Evolutionary conservation across 495 filamentous ascomycete genomes (phyloP), one percentile per base, ranked within the genome.

Genomic region (Annulohypoxylon nitens): DNA sequence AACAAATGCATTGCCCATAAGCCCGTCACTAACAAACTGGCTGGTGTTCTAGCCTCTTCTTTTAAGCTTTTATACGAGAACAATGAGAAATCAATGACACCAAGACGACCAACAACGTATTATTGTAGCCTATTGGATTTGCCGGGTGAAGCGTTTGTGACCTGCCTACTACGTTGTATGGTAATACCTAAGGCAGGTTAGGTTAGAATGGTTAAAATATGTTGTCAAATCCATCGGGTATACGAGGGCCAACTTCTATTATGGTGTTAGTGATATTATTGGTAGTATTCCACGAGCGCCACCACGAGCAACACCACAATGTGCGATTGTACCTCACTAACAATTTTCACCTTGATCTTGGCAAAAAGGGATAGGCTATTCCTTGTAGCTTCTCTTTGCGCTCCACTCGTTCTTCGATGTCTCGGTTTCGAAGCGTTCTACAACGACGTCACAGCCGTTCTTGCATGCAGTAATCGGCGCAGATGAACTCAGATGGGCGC

Each of bases 381-480:
- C 55, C 37, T 45, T 33, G 48, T 55, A 26, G 3, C 26, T 54
- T 61, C 16, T n/a, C 41, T 61, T 33, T 14, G 30, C 25, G 11
- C 50, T 25, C 20, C 14, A 12, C 16, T 33, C 51, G 34, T 51
- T 45, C 53, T 43, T 41, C 55, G 43, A 57, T 54, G 57, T 61
- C 62, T 61, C 43, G 20, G 67, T 67, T 70, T 74, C 62, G 62
- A 59, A 67, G 54, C 53, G 71, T 70, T 70, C 71, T 70, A 67
- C 67, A 63, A 67, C 67, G 67, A 66, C 71, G 71, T 70, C 71
- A 74, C 48, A 34, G 50, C 55, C 36, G 48, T 57, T 20, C 37
- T 34, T 18, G n/a, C 8, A 20, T 20, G 43, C 43, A 47, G 43
- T 18, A 26, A 41, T 45, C 39, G 47, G 60, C 36, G 45, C 23